Conservation (phyloP, 1,284 basidiomycete genomes). For the Leccinum subrobustum region DNA sequence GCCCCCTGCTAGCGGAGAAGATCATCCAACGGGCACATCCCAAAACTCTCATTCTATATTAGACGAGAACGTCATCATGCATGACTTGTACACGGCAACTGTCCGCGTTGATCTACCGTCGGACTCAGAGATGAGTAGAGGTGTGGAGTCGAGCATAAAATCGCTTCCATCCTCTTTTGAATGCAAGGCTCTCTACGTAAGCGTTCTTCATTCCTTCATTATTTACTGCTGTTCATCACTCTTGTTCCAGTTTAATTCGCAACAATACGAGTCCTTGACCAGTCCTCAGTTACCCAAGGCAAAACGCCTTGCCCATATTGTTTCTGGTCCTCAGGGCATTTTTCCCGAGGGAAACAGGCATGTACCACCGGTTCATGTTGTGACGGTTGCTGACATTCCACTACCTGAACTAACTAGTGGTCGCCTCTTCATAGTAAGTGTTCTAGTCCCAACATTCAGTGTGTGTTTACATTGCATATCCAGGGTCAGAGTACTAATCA, state of each 20-base stretch:
- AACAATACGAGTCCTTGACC: constrained; percentile 6
- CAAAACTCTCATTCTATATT: neutral
- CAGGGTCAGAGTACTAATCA: constrained; percentile 84
- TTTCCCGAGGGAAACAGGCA: constrained; percentile 6
- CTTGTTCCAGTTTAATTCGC: constrained; percentile 14
- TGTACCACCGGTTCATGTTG: neutral
- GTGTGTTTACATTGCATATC: neutral
- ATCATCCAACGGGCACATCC: neutral
- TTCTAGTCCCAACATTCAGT: neutral
- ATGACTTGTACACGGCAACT: constrained; percentile 20
- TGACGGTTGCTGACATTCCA: neutral
- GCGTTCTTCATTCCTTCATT: neutral
- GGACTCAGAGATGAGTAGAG: constrained; percentile 11
- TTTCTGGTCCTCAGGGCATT: constrained; percentile 15
- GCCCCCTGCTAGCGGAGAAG: neutral
- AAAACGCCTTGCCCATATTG: neutral
- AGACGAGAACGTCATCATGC: constrained; percentile 1
- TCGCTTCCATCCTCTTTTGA: constrained; percentile 11
- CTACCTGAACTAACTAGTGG: constrained; percentile 2
- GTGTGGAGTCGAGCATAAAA: constrained; percentile 17
- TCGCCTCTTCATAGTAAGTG: constrained; percentile 70
- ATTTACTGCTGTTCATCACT: neutral
- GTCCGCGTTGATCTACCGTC: constrained; percentile 3
- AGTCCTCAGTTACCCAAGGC: neutral
- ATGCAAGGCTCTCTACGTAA: constrained; percentile 20